Evolutionary conservation across 129 eudicot species (phyloP).

Genomic region (Tagetes erecta): DNA sequence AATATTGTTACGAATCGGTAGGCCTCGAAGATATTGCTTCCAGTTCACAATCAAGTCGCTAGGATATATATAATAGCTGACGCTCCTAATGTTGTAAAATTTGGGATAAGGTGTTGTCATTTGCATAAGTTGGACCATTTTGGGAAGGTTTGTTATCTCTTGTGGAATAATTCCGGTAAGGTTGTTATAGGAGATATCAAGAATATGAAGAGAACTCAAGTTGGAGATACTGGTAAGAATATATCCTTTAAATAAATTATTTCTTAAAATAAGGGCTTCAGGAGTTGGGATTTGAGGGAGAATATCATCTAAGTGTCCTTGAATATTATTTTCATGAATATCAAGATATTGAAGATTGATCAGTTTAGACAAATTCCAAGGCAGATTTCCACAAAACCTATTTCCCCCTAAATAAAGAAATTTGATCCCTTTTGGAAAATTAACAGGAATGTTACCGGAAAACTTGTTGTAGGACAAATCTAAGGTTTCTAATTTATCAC

Average conservation of each 20-base stretch:
- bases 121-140: conserved; percentile 41
- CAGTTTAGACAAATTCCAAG: conserved; percentile 44
- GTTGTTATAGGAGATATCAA: conserved; percentile 52
- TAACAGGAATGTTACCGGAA: conserved; percentile 43
- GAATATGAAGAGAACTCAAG: conserved; percentile 43
- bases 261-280: conserved; percentile 44
- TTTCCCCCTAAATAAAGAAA: conserved; percentile 48
- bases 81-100: no score
- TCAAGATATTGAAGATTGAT: conserved; percentile 49
- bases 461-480: conserved; percentile 54
- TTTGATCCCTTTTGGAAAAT: conserved; percentile 34
- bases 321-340: conserved; percentile 51
- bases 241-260: conserved; percentile 46
- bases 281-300: conserved; percentile 37
- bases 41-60: conserved; percentile 44
- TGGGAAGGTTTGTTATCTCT: conserved; percentile 30
- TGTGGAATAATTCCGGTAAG: conserved; percentile 39
- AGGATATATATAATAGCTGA: background rate
- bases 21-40: conserved; percentile 51
- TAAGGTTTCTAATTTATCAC: conserved; percentile 36
- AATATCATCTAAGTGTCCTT: conserved; percentile 34
- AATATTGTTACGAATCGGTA: conserved; percentile 30
- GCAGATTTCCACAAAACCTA: conserved; percentile 48
- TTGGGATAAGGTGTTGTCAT: conserved; percentile 2
- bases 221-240: conserved; percentile 39